Base-by-base conservation (phyloP, 1,139 yeast species). In the Ashbya aceris region DNA sequence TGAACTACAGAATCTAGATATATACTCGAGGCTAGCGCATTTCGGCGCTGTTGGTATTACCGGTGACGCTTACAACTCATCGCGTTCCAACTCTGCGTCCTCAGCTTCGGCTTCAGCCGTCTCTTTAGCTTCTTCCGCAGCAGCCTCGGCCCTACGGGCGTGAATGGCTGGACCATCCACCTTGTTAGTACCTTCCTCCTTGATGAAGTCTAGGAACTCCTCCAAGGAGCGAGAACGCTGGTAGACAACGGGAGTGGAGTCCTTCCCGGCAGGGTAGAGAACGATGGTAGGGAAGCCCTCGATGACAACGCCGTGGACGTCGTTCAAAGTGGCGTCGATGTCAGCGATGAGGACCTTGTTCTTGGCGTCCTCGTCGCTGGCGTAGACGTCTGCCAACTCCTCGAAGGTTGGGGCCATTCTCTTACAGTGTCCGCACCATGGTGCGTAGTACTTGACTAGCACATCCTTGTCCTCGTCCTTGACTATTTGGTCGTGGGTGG, bases 361-460 rank as follows among this genome's bases (percentile, higher is more conserved):
- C 38, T 67, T 60, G 23, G 69, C 65, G 11, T 56, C 60, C 23
- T 61, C 58, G 53, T 75, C 76, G 42, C 73, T 67, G 45, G 69
- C 71, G 65, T 71, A 83, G 45, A 83, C 62, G 41, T 69, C 79
- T 45, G 87, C 96, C 55, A 91, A 76, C 63, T 86, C 93, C 62
- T 84, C 95, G 72, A 82, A 91, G 47, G 71, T 73, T 61, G 98
- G 98, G 45, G 95, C 95, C 67, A 89, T 74, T 67, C 76, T 85
- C 76, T 89, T 89, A 76, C 98, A 89, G 74, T 89, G 97, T 40
- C 97, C 96, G 72, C 98, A 89, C 98, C 98, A 91, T 68, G 96
- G 95, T 44, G 98, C 98, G 62, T 85, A 91, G 70, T 84, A 89
- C 71, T 89, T 86, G 53, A 91, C 89, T 53, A 91, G 71, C 41